Evolutionary conservation across 1,139 yeast species (phyloP), one percentile per base, ranked within the genome.

Genomic region (Geotrichum carabidarum): DNA sequence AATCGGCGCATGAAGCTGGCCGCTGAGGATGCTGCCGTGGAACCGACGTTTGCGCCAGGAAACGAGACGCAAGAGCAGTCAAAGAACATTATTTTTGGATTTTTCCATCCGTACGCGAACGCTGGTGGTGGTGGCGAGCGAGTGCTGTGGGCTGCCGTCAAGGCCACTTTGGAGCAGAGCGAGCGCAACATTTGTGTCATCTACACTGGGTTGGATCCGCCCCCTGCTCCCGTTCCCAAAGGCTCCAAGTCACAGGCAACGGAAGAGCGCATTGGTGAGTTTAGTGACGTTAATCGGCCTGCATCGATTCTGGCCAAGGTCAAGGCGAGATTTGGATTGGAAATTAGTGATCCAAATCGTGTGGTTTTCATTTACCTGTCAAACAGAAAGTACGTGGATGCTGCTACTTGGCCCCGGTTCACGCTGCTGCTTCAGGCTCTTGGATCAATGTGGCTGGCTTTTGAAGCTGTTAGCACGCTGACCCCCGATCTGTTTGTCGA

Each of bases 111-210:
- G 0, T 87, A 85, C 63, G 91, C 97, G 60, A 88, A 88, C 68
- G 94, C 96, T 48, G 96, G 96, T 41, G 99, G 99, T 17, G 99
- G 99, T 41, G 99, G 99, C 27, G 99, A 94, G 69, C 79, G 95
- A 51, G 99, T 94, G 0, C 75, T 94, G 47, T 94, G 99, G 99
- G 90, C 88, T 55, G 96, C 97, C 0, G 88, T 93, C 6, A 78
- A 81, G 61, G 78, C 85, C 30, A 87, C 96, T 0, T 73, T 91
- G 58, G 63, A 70, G 9, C 73, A 76, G 40, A 76, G 78, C 59
- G 72, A 73, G 5, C 68, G 71, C 44, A 81, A 83, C 62, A 72
- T 87, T n/a, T 88, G 81, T 8, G 84, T 81, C 3, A 75, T 94
- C 8, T 94, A 93, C 68, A 86, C 96, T 22, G 88, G 89, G 18